Evolutionary conservation across 192 early-diverging fungal genomes (phyloP).

Genomic region (Gamsiella multidivaricata): DNA sequence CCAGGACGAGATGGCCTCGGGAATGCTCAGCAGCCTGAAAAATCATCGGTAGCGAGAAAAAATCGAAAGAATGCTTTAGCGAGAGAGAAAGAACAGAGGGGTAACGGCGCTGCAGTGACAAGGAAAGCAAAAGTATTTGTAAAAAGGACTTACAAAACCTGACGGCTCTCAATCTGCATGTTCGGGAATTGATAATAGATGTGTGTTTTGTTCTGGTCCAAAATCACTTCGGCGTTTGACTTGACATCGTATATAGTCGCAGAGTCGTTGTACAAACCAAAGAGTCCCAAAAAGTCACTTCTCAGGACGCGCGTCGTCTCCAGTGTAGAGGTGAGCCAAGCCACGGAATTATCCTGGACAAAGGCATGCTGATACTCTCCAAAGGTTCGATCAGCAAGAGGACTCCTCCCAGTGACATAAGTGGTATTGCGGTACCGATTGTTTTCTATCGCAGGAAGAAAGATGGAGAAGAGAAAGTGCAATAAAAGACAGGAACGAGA

Average conservation of each 20-base stretch:
- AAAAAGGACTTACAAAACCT: conserved; percentile 3
- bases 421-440: too few species aligned
- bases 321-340: background rate
- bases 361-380: too few species aligned
- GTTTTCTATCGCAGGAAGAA: too few species aligned
- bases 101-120: too few species aligned
- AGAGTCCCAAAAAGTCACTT: conserved; percentile 3
- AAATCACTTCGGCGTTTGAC: background rate
- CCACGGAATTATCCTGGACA: background rate
- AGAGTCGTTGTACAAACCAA: background rate
- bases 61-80: too few species aligned
- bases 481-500: too few species aligned
- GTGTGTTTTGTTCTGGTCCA: background rate
- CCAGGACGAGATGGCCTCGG: conserved; percentile 10
- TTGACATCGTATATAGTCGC: background rate
- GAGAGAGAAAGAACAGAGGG: too few species aligned
- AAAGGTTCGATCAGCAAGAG: too few species aligned
- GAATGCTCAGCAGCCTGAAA: conserved; percentile 1
- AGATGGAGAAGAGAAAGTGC: too few species aligned
- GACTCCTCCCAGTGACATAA: too few species aligned
- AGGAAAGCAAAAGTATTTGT: too few species aligned
- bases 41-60: too few species aligned
- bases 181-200: background rate
- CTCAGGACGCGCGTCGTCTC: background rate
- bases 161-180: background rate